Evolutionary conservation across 208 protist species (phyloP).

Genomic region (Trypanosoma mega): DNA sequence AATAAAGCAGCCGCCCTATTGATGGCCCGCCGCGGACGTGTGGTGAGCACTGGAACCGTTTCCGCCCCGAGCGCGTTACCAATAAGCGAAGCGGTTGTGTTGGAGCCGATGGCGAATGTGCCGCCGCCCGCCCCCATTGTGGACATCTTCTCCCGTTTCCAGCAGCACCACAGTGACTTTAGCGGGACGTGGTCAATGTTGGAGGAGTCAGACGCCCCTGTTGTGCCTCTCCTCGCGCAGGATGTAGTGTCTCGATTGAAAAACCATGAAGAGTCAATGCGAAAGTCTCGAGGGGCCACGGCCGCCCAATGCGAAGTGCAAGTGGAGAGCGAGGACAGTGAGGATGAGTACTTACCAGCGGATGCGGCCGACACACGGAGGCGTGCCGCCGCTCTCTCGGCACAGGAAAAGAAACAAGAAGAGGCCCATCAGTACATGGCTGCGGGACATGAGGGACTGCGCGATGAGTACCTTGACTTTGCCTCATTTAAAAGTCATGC

Average conservation of each 20-base stretch:
- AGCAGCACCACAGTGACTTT: conserved; percentile 63
- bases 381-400: too few species aligned
- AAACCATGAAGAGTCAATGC: conserved; percentile 33
- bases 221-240: conserved; percentile 26
- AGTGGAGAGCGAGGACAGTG: neutral
- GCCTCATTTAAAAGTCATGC: too few species aligned
- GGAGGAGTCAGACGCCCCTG: conserved; percentile 34
- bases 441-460: too few species aligned
- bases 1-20: too few species aligned
- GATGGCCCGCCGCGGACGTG: too few species aligned
- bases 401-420: too few species aligned
- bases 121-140: conserved; percentile 35
- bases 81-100: neutral
- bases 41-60: conserved; percentile 27
- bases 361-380: neutral
- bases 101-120: conserved; percentile 6
- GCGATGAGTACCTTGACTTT: too few species aligned
- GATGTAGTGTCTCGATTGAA: conserved; percentile 49
- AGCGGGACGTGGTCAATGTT: conserved; percentile 67
- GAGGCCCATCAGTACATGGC: too few species aligned
- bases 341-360: neutral
- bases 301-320: neutral
- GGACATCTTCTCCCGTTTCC: conserved; percentile 71
- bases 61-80: neutral
- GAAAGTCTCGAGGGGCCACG: conserved; percentile 3